phyloP scores from a whole-genome alignment of 371 early-diverging fungal genomes.

The Mortierella sp. region DNA sequence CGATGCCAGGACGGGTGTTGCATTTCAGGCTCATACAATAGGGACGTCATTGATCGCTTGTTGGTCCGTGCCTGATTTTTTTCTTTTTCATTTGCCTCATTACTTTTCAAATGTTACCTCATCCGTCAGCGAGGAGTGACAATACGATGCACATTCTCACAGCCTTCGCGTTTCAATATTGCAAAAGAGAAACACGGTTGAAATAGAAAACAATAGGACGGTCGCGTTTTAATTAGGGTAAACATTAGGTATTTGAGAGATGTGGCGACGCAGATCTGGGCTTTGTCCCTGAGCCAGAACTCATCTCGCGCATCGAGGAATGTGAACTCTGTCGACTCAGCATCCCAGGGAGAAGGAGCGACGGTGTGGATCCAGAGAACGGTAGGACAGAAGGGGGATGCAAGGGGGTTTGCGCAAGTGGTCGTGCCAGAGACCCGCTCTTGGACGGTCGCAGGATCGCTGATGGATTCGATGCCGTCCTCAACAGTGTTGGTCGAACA shows the following conservation, averaged over 20 bases:
- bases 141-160: too few species aligned
- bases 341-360: conserved; percentile 24
- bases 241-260: neutral
- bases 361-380: conserved; percentile 34
- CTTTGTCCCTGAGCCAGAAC: neutral
- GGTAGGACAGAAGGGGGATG: conserved; percentile 38
- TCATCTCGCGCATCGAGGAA: neutral
- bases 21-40: too few species aligned
- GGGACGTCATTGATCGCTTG: too few species aligned
- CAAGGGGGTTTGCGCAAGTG: conserved; percentile 51
- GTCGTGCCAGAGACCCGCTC: conserved; percentile 31
- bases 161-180: too few species aligned
- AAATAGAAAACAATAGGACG: too few species aligned
- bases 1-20: too few species aligned
- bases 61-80: too few species aligned
- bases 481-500: conserved; percentile 14
- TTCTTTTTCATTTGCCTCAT: too few species aligned
- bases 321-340: conserved; percentile 33
- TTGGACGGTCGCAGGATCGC: conserved; percentile 26
- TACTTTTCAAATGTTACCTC: too few species aligned
- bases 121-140: too few species aligned
- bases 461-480: conserved; percentile 25
- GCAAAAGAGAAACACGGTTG: too few species aligned
- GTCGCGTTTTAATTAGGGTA: neutral
- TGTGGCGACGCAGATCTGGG: neutral